Percentiles rank a stretch among this genome's conserved stretches.
Evolutionary conservation across 2,329 filamentous ascomycete species (phyloP).

Genomic region (Parastagonospora avenae): DNA sequence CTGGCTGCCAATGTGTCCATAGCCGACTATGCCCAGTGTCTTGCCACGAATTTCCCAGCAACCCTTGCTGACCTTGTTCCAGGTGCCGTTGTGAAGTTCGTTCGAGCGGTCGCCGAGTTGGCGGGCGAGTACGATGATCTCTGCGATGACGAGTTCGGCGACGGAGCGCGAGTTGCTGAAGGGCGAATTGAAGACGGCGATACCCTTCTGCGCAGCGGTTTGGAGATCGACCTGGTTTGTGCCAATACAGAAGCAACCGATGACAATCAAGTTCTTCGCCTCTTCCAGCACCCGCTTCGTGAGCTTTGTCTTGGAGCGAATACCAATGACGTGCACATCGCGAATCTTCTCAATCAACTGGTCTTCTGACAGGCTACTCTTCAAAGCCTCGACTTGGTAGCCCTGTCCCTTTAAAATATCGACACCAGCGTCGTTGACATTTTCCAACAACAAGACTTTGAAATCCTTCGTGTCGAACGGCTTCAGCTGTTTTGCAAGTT

Average conservation of each 20-base stretch:
- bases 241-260: constrained; percentile 98
- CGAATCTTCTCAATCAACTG: constrained; percentile 98
- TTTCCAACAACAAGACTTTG: constrained; percentile 94
- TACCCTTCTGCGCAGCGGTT: constrained; percentile 81
- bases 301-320: constrained; percentile 96
- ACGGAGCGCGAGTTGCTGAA: constrained; percentile 98
- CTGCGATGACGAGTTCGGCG: constrained; percentile 91
- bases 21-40: constrained; percentile 94
- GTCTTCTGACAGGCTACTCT: constrained; percentile 87
- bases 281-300: constrained; percentile 81
- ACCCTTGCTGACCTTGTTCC: constrained; percentile 96
- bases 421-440: constrained; percentile 88
- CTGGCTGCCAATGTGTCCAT: constrained; percentile 96
- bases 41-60: constrained; percentile 99
- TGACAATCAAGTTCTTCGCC: constrained; percentile 91
- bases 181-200: constrained; percentile 98
- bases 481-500: constrained; percentile 75
- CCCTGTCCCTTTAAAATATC: constrained; percentile 84
- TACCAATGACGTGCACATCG: constrained; percentile 95
- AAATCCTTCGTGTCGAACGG: constrained; percentile 96
- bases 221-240: constrained; percentile 93
- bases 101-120: constrained; percentile 91
- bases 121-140: constrained; percentile 89
- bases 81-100: constrained; percentile 91
- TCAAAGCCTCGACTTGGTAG: constrained; percentile 93